Percentiles rank a stretch among this genome's conserved stretches.
Conservation (phyloP, 140 eudicot species). For the Stevia rebaudiana region DNA sequence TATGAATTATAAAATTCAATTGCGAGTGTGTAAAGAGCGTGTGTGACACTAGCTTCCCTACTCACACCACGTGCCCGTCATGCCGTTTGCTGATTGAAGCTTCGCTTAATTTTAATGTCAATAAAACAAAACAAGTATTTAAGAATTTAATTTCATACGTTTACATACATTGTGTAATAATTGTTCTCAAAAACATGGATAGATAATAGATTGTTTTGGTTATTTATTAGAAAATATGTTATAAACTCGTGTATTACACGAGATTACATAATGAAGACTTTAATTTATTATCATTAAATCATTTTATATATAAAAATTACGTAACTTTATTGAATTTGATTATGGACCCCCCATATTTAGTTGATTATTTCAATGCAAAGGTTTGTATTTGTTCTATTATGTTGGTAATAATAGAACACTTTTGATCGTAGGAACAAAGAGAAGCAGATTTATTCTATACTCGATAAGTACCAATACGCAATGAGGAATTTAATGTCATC, state of each 20-base stretch:
- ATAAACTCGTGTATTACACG: no score
- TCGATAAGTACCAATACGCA: not conserved
- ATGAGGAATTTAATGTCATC: not conserved
- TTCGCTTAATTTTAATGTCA: not conserved
- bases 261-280: no score
- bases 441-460: not conserved
- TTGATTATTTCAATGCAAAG: no score
- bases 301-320: no score
- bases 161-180: not conserved
- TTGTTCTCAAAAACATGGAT: not conserved
- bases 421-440: no score
- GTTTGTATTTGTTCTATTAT: no score
- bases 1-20: no score
- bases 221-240: no score
- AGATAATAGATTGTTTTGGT: not conserved
- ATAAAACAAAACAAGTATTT: constrained; percentile 9
- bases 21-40: not conserved
- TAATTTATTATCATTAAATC: no score
- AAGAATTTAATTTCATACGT: not conserved
- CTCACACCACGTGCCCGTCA: constrained; percentile 24
- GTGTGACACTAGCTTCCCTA: constrained; percentile 13
- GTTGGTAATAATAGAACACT: no score
- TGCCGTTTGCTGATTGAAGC: constrained; percentile 13
- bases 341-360: no score
- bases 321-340: no score